Base-by-base conservation (phyloP, 2,329 filamentous ascomycete species). In the Trichoderma lentiforme region DNA sequence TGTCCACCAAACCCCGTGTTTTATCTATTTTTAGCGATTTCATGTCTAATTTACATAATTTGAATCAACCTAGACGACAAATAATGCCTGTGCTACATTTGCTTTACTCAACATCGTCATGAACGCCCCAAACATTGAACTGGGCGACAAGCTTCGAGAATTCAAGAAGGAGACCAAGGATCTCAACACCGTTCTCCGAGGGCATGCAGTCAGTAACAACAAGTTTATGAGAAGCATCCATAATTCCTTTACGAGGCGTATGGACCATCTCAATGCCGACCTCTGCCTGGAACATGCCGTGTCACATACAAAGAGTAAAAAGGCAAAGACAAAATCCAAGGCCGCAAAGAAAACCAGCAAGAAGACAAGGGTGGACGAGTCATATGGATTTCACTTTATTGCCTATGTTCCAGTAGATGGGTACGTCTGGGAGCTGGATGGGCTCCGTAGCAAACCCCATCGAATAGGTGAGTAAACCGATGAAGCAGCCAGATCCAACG, bases 91-190 rank as follows among this genome's bases (percentile, higher is more conserved):
- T 81, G 96, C 94, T 24, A 96, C 93, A n/a, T 89, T 98, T 60
- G 94, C 96, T 4, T 85, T 98, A 75, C 87, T 98, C 76, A 98
- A 98, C 77, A 97, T 98, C 73, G 84, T 97, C 78, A 97, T 97
- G 88, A 98, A 98, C 78, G 86, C 90, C 28, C 83, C 88, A 0
- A 85, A 84, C 0, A 81, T 94, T 4, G 82, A 89, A 12, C 86
- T 98, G 6, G 94, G 94, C 4, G 82, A 88, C n/a, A 85, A 91
- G 72, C 86, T 98, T 1, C 81, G 85, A 32, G 82, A 85, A 15
- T 97, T 98, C 83, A 95, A 93, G 76, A 83, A 90, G 0, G 89
- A 90, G 47, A 97, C 95, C 0, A 84, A 84, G 74, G 78, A 85
- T 15, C 87, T 97, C 73, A 87, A 88, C 18, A 92, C 95, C 2